Evolutionary conservation across 2,329 filamentous ascomycete genomes (phyloP).

Genomic region (Sporothrix euskadiensis): DNA sequence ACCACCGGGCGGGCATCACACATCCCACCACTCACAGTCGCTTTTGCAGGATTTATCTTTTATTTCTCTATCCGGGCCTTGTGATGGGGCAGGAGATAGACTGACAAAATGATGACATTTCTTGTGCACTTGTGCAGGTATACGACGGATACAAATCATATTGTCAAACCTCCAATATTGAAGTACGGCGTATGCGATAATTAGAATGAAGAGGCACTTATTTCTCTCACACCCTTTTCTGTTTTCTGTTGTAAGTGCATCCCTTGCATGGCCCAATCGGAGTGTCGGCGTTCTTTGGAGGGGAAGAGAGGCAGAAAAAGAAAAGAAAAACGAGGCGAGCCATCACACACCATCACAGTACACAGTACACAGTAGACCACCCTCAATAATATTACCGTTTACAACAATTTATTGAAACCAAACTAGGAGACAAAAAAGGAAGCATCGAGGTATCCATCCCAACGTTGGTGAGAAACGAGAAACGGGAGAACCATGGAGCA

Average conservation of each 20-base stretch:
- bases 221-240: background rate
- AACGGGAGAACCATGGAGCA: no score
- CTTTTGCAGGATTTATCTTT: background rate
- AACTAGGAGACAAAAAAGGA: background rate
- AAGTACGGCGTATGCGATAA: background rate
- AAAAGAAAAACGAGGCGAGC: constrained; percentile 23
- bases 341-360: background rate
- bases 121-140: background rate
- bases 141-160: background rate
- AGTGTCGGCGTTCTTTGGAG: background rate
- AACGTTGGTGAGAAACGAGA: no score
- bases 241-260: background rate
- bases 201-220: background rate
- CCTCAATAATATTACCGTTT: background rate
- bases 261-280: constrained; percentile 22
- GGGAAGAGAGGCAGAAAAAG: background rate
- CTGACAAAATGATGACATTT: background rate
- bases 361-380: background rate
- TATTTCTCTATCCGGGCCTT: constrained; percentile 12
- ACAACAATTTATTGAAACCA: background rate
- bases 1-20: background rate
- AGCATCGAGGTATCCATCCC: no score
- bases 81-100: background rate
- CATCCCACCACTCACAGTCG: background rate
- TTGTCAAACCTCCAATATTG: background rate